Evolutionary conservation across 2,329 filamentous ascomycete genomes (phyloP), one percentile per base, ranked within the genome.

Genomic region (Neurospora crassa): DNA sequence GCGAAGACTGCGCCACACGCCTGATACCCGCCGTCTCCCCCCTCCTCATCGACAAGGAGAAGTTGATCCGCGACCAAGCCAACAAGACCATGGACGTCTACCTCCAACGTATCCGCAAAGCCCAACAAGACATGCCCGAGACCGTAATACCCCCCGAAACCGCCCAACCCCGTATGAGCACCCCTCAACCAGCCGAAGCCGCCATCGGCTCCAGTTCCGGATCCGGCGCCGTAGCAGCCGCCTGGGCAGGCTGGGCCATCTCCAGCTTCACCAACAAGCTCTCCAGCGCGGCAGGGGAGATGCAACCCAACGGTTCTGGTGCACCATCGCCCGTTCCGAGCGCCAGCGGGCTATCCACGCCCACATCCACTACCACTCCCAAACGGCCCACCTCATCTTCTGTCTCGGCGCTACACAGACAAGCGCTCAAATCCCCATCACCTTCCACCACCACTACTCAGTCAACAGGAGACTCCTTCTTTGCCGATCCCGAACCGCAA

Each of bases 201-300:
- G 70, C 76, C 1, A 70, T 29, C 14, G 18, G 2, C 24, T 59
- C 53, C 24, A 12, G 45, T 2, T 47, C 45, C 16, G 53, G 53
- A 3, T 63, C 53, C 7, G 53, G 53, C 8, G 53, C 53, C 53
- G 53, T 63, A 18, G 84, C 86, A 29, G 89, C 90, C 2, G 86
- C 86, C 4, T 98, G 96, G 96, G 89, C 96, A 1, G 96, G 96
- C 14, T 99, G 96, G 96, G 96, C 96, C 1, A 97, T 99, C 70
- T 98, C 96, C 0, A 97, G 94, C 1, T 99, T 99, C 79, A 98
- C 96, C 1, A 98, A 98, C 81, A 97, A 97, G 77, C 80, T 98
- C 14, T 90, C 93, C 1, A 83, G 92, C 0, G 94, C 93, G 0
- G 91, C 91, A 10, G 96, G 96, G 20, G 92, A 97, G 71, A 99